A percentile compares a stretch with the other conserved stretches of the same genome.
phyloP scores from a whole-genome alignment of 345 rosid species.

The Populus pruinosa region DNA sequence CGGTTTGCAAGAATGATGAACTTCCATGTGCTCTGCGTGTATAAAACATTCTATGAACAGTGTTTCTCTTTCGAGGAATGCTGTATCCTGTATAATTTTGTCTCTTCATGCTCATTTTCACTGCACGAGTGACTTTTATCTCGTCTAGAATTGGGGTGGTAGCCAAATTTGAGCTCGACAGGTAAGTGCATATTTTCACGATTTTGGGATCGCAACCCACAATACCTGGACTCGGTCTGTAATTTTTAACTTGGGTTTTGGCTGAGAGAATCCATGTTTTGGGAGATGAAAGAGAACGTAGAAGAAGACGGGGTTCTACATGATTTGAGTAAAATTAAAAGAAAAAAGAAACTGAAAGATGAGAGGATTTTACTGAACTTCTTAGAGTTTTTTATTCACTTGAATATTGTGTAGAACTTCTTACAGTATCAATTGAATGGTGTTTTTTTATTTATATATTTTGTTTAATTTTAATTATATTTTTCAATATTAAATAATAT shows the following conservation, averaged over 20 bases:
- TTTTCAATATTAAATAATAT: too few species aligned
- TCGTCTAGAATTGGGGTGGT: not conserved
- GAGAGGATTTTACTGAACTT: too few species aligned
- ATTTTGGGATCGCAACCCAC: not conserved
- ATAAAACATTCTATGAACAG: not conserved
- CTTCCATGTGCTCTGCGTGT: not conserved
- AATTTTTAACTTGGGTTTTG: not conserved
- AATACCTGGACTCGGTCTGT: not conserved
- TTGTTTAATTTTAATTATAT: too few species aligned
- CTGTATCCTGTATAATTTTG: not conserved
- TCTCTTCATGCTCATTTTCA: not conserved
- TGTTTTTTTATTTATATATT: too few species aligned
- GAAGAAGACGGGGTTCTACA: not conserved
- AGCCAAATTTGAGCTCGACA: too few species aligned
- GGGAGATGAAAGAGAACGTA: not conserved
- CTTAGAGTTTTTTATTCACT: too few species aligned
- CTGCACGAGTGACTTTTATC: not conserved
- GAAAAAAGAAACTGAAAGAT: too few species aligned
- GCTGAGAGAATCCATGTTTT: not conserved
- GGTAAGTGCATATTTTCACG: too few species aligned
- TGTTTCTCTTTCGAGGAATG: not conserved
- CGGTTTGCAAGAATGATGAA: not conserved
- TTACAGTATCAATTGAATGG: too few species aligned
- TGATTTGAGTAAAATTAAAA: not conserved
- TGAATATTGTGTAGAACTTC: too few species aligned